A percentile compares a stretch with the other conserved stretches of the same genome.
Evolutionary conservation across 108 stramenopile genomes (phyloP).

Genomic region (Phaeodactylum tricornutum): DNA sequence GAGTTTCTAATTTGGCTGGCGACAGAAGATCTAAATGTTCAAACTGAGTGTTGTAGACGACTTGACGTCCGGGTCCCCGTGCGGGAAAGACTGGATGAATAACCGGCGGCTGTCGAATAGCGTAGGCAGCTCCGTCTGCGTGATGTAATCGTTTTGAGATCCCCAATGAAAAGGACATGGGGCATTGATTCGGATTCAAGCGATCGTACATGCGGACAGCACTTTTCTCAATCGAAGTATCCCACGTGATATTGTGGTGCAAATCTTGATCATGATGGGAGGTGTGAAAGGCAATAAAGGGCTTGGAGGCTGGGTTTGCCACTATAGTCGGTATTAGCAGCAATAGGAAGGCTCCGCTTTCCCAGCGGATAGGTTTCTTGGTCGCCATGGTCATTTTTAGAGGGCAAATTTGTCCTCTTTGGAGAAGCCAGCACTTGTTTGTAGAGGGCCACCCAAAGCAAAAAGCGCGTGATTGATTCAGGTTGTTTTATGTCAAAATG

Average conservation of each 20-base stretch:
- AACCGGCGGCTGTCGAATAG: slow-evolving; percentile 40
- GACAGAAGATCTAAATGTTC: slow-evolving; percentile 74
- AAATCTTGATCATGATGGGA: slow-evolving; percentile 50
- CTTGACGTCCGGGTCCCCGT: slow-evolving; percentile 64
- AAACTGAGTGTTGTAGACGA: slow-evolving; percentile 56
- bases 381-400: too few relatives aligned
- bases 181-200: slow-evolving; percentile 26
- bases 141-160: slow-evolving; percentile 33
- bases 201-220: slow-evolving; percentile 6
- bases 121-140: slow-evolving; percentile 3
- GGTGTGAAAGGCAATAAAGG: slow-evolving; percentile 77
- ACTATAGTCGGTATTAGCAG: not conserved
- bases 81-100: slow-evolving; percentile 66
- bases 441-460: too few relatives aligned
- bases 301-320: slow-evolving; percentile 51
- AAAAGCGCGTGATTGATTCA: too few relatives aligned
- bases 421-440: too few relatives aligned
- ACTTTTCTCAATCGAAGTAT: not conserved
- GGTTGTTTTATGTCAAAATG: too few relatives aligned
- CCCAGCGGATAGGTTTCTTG: too few relatives aligned
- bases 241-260: slow-evolving; percentile 5
- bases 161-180: slow-evolving; percentile 59
- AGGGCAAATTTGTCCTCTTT: too few relatives aligned
- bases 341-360: too few relatives aligned
- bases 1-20: slow-evolving; percentile 14